A percentile compares a stretch with the other conserved stretches of the same genome.
Evolutionary conservation across 192 early-diverging fungal genomes (phyloP).

Genomic region (Polychytrium aggregatum): DNA sequence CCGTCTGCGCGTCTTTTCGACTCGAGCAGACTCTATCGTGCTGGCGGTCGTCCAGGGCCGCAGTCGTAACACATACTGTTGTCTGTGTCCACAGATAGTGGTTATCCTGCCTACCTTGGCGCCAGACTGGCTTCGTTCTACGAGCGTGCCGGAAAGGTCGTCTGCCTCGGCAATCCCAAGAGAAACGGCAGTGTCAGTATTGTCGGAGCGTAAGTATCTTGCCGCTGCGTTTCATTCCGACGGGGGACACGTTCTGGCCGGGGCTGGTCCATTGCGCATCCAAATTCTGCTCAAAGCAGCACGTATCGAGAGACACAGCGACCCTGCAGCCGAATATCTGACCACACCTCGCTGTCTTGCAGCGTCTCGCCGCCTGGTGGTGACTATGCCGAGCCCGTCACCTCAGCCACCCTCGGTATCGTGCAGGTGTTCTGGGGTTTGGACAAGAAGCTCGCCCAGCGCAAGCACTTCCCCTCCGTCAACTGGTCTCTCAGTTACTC

Average conservation of each 20-base stretch:
- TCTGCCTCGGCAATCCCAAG: constrained; percentile 89
- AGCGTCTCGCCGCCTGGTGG: constrained; percentile 99
- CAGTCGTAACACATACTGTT: too few species aligned
- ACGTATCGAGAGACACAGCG: too few species aligned
- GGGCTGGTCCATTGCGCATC: neutral
- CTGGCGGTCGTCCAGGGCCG: too few species aligned
- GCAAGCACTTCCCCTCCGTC: constrained; percentile 99
- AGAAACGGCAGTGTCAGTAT: constrained; percentile 92
- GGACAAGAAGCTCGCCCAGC: constrained; percentile 99
- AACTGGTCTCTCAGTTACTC: constrained; percentile 98
- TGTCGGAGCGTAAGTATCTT: constrained; percentile 71
- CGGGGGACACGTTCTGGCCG: neutral
- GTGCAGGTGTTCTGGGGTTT: constrained; percentile 99
- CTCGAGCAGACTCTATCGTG: too few species aligned
- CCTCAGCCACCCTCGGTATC: constrained; percentile 91
- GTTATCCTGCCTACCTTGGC: constrained; percentile 97
- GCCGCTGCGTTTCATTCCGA: neutral
- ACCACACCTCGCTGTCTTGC: too few species aligned
- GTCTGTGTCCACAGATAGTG: constrained; percentile 51
- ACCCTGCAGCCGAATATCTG: too few species aligned
- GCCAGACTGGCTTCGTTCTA: constrained; percentile 99
- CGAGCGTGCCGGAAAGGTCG: constrained; percentile 95
- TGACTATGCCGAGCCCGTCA: constrained; percentile 99
- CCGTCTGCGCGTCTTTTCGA: too few species aligned
- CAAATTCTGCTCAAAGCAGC: neutral